phyloP scores from a whole-genome alignment of 2,329 filamentous ascomycete species.

The Aspergillus quadrilineatus region DNA sequence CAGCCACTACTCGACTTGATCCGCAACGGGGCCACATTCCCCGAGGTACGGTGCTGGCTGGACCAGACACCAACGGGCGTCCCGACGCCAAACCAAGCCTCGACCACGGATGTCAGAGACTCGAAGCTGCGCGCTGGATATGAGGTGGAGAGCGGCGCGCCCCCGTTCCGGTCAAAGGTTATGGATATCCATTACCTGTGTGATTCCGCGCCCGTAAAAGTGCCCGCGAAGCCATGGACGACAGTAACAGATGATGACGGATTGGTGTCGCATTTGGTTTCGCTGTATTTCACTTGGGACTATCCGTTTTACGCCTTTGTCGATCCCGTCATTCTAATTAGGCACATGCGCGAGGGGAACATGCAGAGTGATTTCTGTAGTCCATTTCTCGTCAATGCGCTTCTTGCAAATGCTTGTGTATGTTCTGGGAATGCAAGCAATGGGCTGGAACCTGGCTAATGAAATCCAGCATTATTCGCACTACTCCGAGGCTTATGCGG shows the following conservation, averaged over 20 bases:
- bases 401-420: slow-evolving; percentile 59
- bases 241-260: slow-evolving; percentile 72
- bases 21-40: slow-evolving; percentile 24
- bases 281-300: slow-evolving; percentile 92
- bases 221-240: slow-evolving; percentile 63
- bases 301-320: slow-evolving; percentile 86
- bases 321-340: slow-evolving; percentile 70
- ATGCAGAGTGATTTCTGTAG: slow-evolving; percentile 71
- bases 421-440: neutral
- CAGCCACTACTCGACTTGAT: slow-evolving; percentile 28
- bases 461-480: slow-evolving; percentile 25
- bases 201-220: slow-evolving; percentile 22
- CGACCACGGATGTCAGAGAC: slow-evolving; percentile 10
- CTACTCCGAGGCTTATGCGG: slow-evolving; percentile 28
- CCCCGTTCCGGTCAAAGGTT: slow-evolving; percentile 23
- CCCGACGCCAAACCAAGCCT: neutral
- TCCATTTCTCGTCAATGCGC: slow-evolving; percentile 78
- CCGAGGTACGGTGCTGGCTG: slow-evolving; percentile 28
- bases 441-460: neutral
- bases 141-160: slow-evolving; percentile 22
- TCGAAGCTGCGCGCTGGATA: slow-evolving; percentile 18
- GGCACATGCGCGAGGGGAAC: slow-evolving; percentile 37
- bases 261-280: slow-evolving; percentile 76
- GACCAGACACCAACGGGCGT: slow-evolving; percentile 17
- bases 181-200: slow-evolving; percentile 31